Percentiles rank a stretch among this genome's conserved stretches.
These are phyloP conservation scores for Diaporthe capsici DNA, from an alignment of 2,329 filamentous ascomycete species.

Conservation along the genomic window DNA sequence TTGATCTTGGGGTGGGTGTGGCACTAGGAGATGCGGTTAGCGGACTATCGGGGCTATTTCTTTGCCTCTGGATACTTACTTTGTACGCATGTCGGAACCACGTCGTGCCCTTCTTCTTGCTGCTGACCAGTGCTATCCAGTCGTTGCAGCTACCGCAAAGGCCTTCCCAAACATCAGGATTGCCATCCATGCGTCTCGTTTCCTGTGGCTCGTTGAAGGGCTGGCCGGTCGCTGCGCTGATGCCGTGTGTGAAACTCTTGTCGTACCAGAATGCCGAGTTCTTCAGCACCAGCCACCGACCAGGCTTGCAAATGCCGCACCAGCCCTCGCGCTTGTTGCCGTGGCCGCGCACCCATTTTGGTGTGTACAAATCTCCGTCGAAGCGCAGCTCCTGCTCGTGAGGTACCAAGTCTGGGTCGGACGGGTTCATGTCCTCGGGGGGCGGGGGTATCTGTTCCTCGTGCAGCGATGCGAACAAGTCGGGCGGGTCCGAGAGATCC, in stretches of 20 bases:
- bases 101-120: conserved; percentile 92
- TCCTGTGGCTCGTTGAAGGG: conserved; percentile 84
- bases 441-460: conserved; percentile 82
- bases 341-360: conserved; percentile 86
- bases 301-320: conserved; percentile 90
- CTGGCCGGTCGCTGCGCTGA: conserved; percentile 84
- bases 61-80: conserved; percentile 60
- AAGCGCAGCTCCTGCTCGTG: conserved; percentile 86
- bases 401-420: conserved; percentile 80
- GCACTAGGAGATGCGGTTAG: conserved; percentile 61
- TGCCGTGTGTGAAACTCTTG: conserved; percentile 90
- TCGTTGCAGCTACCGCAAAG: conserved; percentile 84
- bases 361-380: conserved; percentile 86
- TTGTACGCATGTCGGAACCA: conserved; percentile 94
- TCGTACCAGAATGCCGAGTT: conserved; percentile 96
- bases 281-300: conserved; percentile 88
- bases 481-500: conserved; percentile 81
- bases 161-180: conserved; percentile 86
- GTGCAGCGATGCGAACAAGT: conserved; percentile 81
- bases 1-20: conserved; percentile 81
- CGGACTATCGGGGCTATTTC: conserved; percentile 35
- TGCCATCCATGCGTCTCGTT: conserved; percentile 82
- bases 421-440: conserved; percentile 85
- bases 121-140: conserved; percentile 86
- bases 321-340: conserved; percentile 91